These are phyloP conservation scores for Umbelopsis sp. DNA, from an alignment of 192 early-diverging fungal species.

Conservation along the genomic window DNA sequence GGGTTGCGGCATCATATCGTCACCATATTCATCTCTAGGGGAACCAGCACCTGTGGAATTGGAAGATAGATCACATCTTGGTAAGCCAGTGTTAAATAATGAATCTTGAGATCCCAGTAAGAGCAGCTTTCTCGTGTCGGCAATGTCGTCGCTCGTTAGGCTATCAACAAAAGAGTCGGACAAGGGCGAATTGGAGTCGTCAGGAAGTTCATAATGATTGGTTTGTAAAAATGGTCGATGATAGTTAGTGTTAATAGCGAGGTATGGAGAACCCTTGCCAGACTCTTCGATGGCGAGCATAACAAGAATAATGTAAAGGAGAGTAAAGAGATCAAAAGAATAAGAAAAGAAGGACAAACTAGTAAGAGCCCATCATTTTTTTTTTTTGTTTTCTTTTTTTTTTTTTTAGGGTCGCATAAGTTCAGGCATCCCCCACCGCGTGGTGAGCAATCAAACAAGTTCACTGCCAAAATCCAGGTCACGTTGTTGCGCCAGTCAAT, in stretches of 20 bases:
- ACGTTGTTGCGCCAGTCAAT: conserved; percentile 3
- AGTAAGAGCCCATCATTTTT: background rate
- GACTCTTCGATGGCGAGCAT: conserved; percentile 16
- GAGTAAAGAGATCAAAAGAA: background rate
- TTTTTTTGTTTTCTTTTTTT: background rate
- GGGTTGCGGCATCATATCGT: conserved; percentile 12
- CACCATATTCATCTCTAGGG: conserved; percentile 10
- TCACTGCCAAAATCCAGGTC: conserved; percentile 9
- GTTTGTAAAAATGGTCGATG: conserved; percentile 2
- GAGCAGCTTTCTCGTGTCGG: background rate
- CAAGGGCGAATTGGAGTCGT: conserved; percentile 11
- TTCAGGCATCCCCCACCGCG: conserved; percentile 12
- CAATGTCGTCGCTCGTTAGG: conserved; percentile 8
- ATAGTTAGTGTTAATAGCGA: conserved; percentile 6
- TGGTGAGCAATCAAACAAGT: conserved; percentile 17
- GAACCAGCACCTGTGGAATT: conserved; percentile 10
- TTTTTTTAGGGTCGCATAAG: background rate
- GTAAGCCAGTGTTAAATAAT: background rate
- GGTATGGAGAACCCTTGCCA: conserved; percentile 4
- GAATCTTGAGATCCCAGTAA: background rate
- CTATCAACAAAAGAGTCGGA: conserved; percentile 15
- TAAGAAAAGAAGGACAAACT: background rate
- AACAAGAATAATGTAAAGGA: conserved; percentile 1
- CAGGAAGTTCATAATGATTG: background rate
- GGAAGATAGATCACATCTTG: conserved; percentile 11